Evolutionary conservation across 345 rosid species (phyloP).

Genomic region (Pelargonium nanum): DNA sequence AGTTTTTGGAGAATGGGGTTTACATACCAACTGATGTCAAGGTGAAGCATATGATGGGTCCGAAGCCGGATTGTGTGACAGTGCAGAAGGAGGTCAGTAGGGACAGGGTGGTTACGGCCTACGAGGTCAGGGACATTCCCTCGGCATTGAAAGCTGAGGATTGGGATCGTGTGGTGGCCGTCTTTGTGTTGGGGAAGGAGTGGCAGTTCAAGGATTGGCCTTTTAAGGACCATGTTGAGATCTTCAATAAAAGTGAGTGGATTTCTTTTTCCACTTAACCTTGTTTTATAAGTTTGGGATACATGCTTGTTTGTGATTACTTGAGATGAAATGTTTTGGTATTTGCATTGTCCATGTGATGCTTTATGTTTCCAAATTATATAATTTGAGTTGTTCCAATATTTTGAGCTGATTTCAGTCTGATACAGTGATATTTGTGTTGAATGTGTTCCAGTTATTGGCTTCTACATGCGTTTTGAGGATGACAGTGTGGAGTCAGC

Average conservation of each 20-base stretch:
- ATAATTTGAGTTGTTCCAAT: background rate
- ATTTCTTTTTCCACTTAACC: background rate
- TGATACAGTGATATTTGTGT: conserved; percentile 1
- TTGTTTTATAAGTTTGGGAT: background rate
- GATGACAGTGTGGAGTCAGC: conserved; percentile 95
- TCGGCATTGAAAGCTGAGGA: conserved; percentile 71
- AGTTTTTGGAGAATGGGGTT: conserved; percentile 85
- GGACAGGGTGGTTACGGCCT: conserved; percentile 81
- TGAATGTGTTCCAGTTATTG: conserved; percentile 56
- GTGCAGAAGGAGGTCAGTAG: conserved; percentile 97
- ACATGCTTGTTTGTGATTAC: background rate
- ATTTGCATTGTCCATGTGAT: background rate
- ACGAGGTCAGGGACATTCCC: conserved; percentile 92
- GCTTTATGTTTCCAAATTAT: background rate
- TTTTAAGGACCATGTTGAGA: conserved; percentile 87
- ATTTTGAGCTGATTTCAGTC: conserved; percentile 1
- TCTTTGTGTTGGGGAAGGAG: conserved; percentile 84
- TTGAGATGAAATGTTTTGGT: too few species aligned
- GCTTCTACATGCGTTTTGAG: conserved; percentile 87
- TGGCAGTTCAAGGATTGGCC: conserved; percentile 99
- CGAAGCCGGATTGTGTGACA: conserved; percentile 76
- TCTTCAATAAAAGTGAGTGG: conserved; percentile 75
- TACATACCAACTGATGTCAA: conserved; percentile 77
- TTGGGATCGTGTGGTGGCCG: conserved; percentile 92
- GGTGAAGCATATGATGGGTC: conserved; percentile 79